phyloP scores from a whole-genome alignment of 306 rosid genomes.

The Rosa persica region DNA sequence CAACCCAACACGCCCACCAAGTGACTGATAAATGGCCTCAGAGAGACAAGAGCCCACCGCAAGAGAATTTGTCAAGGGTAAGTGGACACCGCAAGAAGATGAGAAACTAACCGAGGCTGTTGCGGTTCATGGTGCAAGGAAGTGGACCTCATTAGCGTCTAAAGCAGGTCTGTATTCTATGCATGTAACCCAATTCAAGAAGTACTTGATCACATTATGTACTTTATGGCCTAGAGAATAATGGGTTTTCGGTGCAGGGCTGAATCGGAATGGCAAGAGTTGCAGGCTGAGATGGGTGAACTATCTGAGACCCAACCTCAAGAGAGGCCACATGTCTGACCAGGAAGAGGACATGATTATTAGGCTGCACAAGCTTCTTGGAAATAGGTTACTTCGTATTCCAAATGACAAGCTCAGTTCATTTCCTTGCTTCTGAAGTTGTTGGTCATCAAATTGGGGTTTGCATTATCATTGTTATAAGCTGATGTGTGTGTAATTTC shows the following conservation, averaged over 20 bases:
- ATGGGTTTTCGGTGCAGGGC: constrained; percentile 8
- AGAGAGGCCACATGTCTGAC: constrained; percentile 29
- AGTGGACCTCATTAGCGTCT: not conserved
- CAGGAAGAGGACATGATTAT: constrained; percentile 38
- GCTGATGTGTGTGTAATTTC: not conserved
- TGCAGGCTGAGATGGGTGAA: constrained; percentile 43
- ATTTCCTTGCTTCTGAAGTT: not conserved
- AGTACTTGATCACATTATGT: not conserved
- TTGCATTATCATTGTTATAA: not conserved
- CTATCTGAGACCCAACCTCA: constrained; percentile 34
- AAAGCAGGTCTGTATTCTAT: not conserved
- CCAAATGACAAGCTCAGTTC: not conserved
- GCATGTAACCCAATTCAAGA: not conserved
- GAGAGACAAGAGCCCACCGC: not conserved
- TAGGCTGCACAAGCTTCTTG: constrained; percentile 30
- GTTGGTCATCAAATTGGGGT: not conserved
- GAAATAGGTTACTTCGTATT: constrained; percentile 26
- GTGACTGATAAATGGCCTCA: not conserved
- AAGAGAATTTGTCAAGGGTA: not conserved
- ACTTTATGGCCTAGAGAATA: not conserved
- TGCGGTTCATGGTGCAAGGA: not conserved
- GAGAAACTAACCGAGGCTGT: not conserved
- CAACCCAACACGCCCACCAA: not conserved
- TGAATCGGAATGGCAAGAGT: constrained; percentile 34
- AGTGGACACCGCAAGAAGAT: not conserved